Conservation (phyloP, 2,329 filamentous ascomycete species). For the Colletotrichum melonis region DNA sequence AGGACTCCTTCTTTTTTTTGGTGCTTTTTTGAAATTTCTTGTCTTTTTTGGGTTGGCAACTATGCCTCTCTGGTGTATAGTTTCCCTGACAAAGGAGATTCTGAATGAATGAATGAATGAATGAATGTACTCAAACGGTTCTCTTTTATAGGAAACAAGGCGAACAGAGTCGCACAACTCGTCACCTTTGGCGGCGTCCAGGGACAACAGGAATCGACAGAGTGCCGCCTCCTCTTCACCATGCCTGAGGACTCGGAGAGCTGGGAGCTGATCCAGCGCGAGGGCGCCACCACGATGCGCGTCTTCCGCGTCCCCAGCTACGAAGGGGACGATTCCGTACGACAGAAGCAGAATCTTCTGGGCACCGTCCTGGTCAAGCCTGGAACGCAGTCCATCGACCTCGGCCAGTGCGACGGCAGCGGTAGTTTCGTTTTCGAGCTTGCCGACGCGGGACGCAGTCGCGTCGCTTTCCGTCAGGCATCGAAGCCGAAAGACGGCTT, state of each 20-base stretch:
- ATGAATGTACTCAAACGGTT: constrained; percentile 5
- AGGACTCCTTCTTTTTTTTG: not conserved
- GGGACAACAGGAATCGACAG: not conserved
- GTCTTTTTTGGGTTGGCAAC: not conserved
- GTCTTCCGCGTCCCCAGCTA: constrained; percentile 21
- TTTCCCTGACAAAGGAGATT: not conserved
- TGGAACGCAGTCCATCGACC: constrained; percentile 27
- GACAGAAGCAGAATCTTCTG: constrained; percentile 13
- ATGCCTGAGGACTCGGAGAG: constrained; percentile 35
- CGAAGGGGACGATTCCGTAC: constrained; percentile 3
- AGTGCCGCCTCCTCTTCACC: constrained; percentile 26
- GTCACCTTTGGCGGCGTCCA: constrained; percentile 25
- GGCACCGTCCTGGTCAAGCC: constrained; percentile 24
- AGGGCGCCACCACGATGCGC: constrained; percentile 23
- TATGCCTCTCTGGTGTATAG: not conserved
- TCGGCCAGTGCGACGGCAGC: constrained; percentile 26
- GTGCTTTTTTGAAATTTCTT: not conserved
- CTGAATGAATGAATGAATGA: not conserved
- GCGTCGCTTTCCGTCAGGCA: constrained; percentile 34
- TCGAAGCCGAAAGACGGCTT: constrained; percentile 21
- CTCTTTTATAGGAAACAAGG: constrained; percentile 25
- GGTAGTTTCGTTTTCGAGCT: constrained; percentile 34
- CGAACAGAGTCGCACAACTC: constrained; percentile 33
- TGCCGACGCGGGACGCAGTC: constrained; percentile 24
- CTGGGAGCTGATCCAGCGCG: constrained; percentile 35